These are phyloP conservation scores for Syncephalastrum monosporum DNA, from an alignment of 371 early-diverging fungal genomes.

Conservation along the genomic window DNA sequence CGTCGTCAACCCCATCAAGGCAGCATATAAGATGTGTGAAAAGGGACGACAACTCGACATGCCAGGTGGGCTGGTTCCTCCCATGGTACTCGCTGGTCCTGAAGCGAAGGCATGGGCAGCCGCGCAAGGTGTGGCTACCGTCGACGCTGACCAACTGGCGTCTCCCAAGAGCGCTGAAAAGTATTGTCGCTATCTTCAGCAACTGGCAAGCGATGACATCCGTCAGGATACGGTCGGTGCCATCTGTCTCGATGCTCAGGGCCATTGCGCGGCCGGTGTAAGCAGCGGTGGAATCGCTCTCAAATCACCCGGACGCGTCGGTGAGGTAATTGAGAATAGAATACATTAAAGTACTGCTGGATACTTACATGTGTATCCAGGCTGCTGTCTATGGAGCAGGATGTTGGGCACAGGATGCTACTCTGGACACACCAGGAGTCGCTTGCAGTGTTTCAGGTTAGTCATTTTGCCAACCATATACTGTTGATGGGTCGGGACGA, in stretches of 20 bases:
- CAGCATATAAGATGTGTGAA: slow-evolving; percentile 50
- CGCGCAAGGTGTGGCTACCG: slow-evolving; percentile 24
- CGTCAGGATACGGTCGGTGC: slow-evolving; percentile 87
- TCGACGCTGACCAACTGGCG: slow-evolving; percentile 24
- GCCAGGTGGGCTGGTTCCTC: slow-evolving; percentile 69
- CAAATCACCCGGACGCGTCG: slow-evolving; percentile 80
- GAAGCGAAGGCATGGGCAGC: slow-evolving; percentile 63
- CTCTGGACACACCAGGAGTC: slow-evolving; percentile 24
- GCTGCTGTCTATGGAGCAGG: slow-evolving; percentile 76
- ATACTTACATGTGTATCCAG: slow-evolving; percentile 20
- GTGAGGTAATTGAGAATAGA: slow-evolving; percentile 59
- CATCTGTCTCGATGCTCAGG: slow-evolving; percentile 68
- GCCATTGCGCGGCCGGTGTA: slow-evolving; percentile 75
- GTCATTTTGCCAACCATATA: background rate
- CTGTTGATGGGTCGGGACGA: background rate
- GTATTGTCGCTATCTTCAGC: slow-evolving; percentile 14
- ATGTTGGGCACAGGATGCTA: slow-evolving; percentile 65
- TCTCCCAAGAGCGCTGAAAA: slow-evolving; percentile 1
- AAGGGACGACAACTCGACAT: slow-evolving; percentile 44
- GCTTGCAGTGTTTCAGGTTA: slow-evolving; percentile 73
- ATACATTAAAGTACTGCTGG: background rate
- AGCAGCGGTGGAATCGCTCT: slow-evolving; percentile 88
- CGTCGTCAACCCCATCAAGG: slow-evolving; percentile 67
- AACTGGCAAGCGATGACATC: slow-evolving; percentile 15
- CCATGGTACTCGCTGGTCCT: slow-evolving; percentile 68